Conservation (phyloP, 306 rosid species). For the Amphicarpaea edgeworthii region DNA sequence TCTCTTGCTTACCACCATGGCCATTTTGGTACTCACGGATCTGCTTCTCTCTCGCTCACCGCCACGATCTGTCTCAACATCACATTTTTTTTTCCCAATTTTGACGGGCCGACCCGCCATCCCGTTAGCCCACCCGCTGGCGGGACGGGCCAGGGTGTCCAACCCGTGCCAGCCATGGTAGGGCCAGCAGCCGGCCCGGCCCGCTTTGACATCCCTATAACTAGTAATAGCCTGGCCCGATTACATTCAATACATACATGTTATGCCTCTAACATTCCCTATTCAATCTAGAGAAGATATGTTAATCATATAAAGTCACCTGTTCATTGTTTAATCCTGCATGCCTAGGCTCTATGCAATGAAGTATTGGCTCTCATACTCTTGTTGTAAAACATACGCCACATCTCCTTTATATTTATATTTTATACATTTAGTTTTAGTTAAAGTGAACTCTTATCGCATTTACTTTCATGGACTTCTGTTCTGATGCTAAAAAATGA, state of each 20-base stretch:
- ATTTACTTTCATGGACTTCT: conserved; percentile 29
- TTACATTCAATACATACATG: conserved; percentile 16
- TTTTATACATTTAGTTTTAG: conserved; percentile 30
- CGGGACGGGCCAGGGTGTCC: too few relatives aligned
- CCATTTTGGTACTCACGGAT: too few relatives aligned
- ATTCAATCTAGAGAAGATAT: conserved; percentile 3
- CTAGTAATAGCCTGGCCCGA: not conserved
- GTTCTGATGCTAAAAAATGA: conserved; percentile 48
- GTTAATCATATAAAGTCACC: conserved; percentile 14
- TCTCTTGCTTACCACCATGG: too few relatives aligned
- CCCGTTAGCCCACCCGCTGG: too few relatives aligned
- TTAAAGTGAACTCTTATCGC: conserved; percentile 1
- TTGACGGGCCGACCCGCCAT: too few relatives aligned
- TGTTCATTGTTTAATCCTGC: conserved; percentile 25
- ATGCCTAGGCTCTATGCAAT: conserved; percentile 1
- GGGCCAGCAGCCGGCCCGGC: too few relatives aligned
- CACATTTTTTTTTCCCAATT: too few relatives aligned
- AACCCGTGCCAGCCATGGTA: too few relatives aligned
- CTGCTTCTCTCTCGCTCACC: too few relatives aligned
- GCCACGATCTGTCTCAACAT: too few relatives aligned
- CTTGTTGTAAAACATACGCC: conserved; percentile 3
- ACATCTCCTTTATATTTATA: conserved; percentile 13
- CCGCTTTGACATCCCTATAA: too few relatives aligned
- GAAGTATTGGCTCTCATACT: conserved; percentile 27
- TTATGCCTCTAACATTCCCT: not conserved